These are phyloP conservation scores for Fomes fomentarius DNA, from an alignment of 1,284 basidiomycete genomes.

Conservation along the genomic window DNA sequence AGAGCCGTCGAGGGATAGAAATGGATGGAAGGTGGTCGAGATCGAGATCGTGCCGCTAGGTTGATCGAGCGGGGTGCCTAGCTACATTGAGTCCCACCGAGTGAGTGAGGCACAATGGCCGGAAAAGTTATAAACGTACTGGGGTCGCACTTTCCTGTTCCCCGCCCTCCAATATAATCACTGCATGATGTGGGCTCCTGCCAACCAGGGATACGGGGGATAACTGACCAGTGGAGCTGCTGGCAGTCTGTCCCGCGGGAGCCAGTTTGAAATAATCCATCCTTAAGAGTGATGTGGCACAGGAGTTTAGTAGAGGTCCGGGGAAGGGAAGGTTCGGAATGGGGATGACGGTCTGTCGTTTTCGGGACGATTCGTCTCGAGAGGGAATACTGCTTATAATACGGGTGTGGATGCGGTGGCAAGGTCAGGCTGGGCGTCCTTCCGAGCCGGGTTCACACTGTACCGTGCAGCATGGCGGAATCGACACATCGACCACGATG, in stretches of 20 bases:
- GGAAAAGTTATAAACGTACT: not conserved
- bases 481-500: too few relatives aligned
- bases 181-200: not conserved
- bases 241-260: not conserved
- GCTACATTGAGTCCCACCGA: not conserved
- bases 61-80: constrained; percentile 5
- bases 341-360: too few relatives aligned
- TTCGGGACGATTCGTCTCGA: too few relatives aligned
- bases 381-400: too few relatives aligned
- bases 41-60: constrained; percentile 7
- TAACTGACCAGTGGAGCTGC: not conserved
- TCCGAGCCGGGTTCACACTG: not conserved
- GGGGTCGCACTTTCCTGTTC: not conserved
- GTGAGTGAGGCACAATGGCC: not conserved
- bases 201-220: not conserved
- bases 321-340: not conserved
- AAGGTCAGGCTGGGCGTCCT: too few relatives aligned
- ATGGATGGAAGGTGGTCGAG: constrained; percentile 17
- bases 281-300: not conserved
- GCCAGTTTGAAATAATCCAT: constrained; percentile 15
- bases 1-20: not conserved
- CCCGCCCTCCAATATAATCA: not conserved
- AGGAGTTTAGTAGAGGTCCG: not conserved
- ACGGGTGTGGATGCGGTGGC: too few relatives aligned
- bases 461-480: not conserved